phyloP scores from a whole-genome alignment of 148 eudicot species.

The Camellia japonica region DNA sequence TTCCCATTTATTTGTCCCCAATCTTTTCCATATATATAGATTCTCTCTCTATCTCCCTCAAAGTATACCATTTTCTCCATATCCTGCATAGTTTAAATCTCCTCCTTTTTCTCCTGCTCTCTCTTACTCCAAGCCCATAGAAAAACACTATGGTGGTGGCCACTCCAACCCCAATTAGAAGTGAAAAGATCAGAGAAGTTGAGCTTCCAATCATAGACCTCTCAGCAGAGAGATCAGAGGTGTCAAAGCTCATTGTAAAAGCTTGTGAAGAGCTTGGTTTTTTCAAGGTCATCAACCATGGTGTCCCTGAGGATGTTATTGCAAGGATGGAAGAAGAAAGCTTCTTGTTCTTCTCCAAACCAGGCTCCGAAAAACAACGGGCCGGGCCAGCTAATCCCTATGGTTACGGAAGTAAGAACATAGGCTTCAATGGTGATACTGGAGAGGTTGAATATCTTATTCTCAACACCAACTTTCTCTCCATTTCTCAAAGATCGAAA shows the following conservation, averaged over 20 bases:
- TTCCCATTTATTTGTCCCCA: background rate
- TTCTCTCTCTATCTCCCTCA: conserved; percentile 5
- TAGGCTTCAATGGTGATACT: conserved; percentile 47
- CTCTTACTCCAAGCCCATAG: background rate
- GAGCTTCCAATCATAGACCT: conserved; percentile 46
- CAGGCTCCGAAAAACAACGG: conserved; percentile 30
- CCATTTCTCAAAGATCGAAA: conserved; percentile 21
- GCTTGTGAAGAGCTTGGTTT: conserved; percentile 53
- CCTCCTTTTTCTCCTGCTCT: background rate
- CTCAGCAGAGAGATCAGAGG: conserved; percentile 21
- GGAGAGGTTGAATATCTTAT: conserved; percentile 55
- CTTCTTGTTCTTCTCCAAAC: conserved; percentile 32
- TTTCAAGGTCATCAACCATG: conserved; percentile 60
- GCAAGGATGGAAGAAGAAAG: conserved; percentile 36
- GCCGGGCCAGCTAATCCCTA: conserved; percentile 43
- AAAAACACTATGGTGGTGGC: conserved; percentile 32
- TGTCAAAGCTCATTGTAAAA: conserved; percentile 30
- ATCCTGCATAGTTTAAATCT: background rate
- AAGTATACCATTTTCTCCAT: background rate
- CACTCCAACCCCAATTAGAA: conserved; percentile 17
- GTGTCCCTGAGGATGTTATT: conserved; percentile 37
- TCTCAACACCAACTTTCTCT: conserved; percentile 22
- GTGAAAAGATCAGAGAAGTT: conserved; percentile 25
- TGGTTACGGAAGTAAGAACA: conserved; percentile 55
- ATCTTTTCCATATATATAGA: background rate